These are phyloP conservation scores for Debaryomyces hansenii DNA, from an alignment of 805 yeast species.

Conservation along the genomic window DNA sequence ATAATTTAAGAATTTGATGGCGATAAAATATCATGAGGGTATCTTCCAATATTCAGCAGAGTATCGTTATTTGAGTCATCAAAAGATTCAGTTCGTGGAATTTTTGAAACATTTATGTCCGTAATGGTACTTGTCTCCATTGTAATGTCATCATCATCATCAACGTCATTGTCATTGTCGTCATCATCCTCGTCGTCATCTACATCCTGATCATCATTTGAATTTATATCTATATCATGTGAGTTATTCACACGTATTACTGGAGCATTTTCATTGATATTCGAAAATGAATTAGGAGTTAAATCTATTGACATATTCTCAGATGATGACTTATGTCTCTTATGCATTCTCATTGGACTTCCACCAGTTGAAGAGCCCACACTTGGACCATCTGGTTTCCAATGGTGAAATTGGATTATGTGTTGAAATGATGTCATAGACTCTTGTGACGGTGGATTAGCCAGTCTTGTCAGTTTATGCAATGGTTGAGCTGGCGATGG, in stretches of 20 bases:
- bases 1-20: slow-evolving; percentile 6
- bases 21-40: slow-evolving; percentile 30
- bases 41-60: slow-evolving; percentile 24
- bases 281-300: slow-evolving; percentile 4
- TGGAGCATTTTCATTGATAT: neutral
- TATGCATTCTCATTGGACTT: slow-evolving; percentile 23
- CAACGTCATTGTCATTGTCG: slow-evolving; percentile 2
- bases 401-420: slow-evolving; percentile 56
- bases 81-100: neutral
- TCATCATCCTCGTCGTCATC: slow-evolving; percentile 1
- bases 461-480: slow-evolving; percentile 28
- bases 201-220: neutral
- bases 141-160: slow-evolving; percentile 12
- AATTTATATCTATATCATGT: neutral
- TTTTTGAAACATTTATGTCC: slow-evolving; percentile 1
- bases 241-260: neutral
- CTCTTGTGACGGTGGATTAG: slow-evolving; percentile 39
- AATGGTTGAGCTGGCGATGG: slow-evolving; percentile 44
- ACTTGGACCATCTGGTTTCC: slow-evolving; percentile 47
- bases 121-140: slow-evolving; percentile 12
- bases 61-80: slow-evolving; percentile 2
- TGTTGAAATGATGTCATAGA: slow-evolving; percentile 50
- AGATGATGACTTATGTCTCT: slow-evolving; percentile 34
- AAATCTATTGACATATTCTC: slow-evolving; percentile 33
- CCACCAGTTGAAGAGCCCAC: slow-evolving; percentile 4